phyloP scores from a whole-genome alignment of 257 asterid species.

The Forsythia suspensa region DNA sequence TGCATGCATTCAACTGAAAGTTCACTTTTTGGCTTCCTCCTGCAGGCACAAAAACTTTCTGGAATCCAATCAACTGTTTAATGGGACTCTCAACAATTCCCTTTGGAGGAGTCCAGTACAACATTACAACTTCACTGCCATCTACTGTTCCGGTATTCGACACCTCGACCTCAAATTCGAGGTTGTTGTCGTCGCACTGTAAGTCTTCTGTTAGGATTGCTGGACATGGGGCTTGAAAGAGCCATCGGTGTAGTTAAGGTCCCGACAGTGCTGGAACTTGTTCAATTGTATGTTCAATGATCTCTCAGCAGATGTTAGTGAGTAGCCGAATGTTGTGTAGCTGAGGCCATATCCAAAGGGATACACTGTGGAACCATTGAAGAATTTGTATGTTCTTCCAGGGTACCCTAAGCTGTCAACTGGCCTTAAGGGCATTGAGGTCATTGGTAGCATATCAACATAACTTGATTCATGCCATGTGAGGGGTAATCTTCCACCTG shows the following conservation, averaged over 20 bases:
- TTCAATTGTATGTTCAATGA: slow-evolving; percentile 11
- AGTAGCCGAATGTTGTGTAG: slow-evolving; percentile 38
- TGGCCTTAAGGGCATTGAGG: slow-evolving; percentile 40
- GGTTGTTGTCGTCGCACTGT: background rate
- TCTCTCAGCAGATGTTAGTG: background rate
- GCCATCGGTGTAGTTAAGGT: slow-evolving; percentile 20
- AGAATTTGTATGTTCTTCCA: slow-evolving; percentile 52
- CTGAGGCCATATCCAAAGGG: slow-evolving; percentile 53
- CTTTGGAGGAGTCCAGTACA: slow-evolving; percentile 31
- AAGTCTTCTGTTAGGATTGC: slow-evolving; percentile 28
- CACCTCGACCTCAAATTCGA: slow-evolving; percentile 26
- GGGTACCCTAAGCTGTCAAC: slow-evolving; percentile 34
- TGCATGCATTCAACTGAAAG: slow-evolving; percentile 36
- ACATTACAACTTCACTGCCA: slow-evolving; percentile 36
- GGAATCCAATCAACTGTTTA: slow-evolving; percentile 37
- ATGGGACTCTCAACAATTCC: slow-evolving; percentile 30
- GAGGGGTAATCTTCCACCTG: slow-evolving; percentile 46
- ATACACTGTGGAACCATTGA: slow-evolving; percentile 35
- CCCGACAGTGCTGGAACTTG: slow-evolving; percentile 35
- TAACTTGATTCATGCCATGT: slow-evolving; percentile 41
- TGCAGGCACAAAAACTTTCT: slow-evolving; percentile 30
- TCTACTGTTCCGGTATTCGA: slow-evolving; percentile 26
- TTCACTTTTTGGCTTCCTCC: slow-evolving; percentile 21
- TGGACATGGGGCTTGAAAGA: slow-evolving; percentile 25
- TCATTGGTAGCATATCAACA: slow-evolving; percentile 35